A percentile compares a stretch with the other conserved stretches of the same genome.
Conservation (phyloP, 2,329 filamentous ascomycete genomes). For the Calonectria crousiana region DNA sequence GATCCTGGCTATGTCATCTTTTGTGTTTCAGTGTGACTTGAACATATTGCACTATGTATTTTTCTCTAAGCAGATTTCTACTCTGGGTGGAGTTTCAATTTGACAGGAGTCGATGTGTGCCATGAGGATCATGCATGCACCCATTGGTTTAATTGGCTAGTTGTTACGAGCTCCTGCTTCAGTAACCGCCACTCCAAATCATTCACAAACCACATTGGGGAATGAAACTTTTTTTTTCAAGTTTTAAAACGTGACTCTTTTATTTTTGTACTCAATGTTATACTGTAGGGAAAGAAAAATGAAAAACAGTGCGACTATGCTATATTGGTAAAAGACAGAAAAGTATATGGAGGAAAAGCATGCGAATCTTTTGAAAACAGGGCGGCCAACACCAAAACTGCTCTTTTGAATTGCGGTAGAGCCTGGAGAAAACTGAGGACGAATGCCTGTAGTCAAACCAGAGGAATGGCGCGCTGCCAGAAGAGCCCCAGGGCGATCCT, state of each 20-base stretch:
- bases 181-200: not conserved
- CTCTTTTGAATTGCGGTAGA: not conserved
- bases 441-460: slow-evolving; percentile 2
- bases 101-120: not conserved
- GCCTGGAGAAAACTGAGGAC: not conserved
- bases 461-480: not conserved
- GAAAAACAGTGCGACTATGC: not conserved
- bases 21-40: not conserved
- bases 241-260: not conserved
- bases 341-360: not conserved
- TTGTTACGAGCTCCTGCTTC: not conserved
- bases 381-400: not conserved
- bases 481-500: not conserved
- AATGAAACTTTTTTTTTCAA: not conserved
- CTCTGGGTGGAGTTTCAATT: not conserved
- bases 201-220: not conserved
- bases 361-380: not conserved
- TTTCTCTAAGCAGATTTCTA: not conserved
- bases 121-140: not conserved
- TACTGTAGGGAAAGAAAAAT: not conserved
- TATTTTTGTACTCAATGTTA: not conserved
- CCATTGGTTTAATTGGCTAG: not conserved
- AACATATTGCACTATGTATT: not conserved
- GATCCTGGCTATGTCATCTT: no score
- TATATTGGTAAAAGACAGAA: not conserved